Conservation (phyloP, 345 rosid genomes). For the Iberis pinnata region DNA sequence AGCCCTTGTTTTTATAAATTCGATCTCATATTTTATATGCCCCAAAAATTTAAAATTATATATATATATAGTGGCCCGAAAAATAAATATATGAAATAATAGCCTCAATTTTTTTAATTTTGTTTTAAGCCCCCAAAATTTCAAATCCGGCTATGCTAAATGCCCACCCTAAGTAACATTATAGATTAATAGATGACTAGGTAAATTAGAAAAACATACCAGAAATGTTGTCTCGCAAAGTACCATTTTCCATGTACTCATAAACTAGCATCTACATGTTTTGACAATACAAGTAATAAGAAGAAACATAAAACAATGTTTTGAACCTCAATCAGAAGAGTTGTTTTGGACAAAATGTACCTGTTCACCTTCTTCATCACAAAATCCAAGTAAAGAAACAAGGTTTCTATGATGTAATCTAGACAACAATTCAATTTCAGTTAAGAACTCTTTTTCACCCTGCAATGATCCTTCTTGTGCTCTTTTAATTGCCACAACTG, state of each 20-base stretch:
- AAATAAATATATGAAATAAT: too few relatives aligned
- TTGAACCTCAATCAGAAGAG: constrained; percentile 6
- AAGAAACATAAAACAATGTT: constrained; percentile 1
- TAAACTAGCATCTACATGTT: constrained; percentile 81
- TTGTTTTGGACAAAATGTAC: constrained; percentile 28
- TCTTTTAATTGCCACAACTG: constrained; percentile 83
- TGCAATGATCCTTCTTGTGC: constrained; percentile 86
- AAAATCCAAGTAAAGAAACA: constrained; percentile 78
- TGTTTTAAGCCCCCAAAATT: too few relatives aligned
- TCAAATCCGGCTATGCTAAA: too few relatives aligned
- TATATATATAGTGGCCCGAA: too few relatives aligned
- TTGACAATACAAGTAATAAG: constrained; percentile 16
- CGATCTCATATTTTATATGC: too few relatives aligned
- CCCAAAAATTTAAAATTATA: too few relatives aligned
- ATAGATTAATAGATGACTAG: constrained; percentile 1
- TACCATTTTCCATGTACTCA: constrained; percentile 87
- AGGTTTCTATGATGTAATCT: constrained; percentile 92
- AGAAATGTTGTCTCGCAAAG: constrained; percentile 74
- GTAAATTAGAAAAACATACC: constrained; percentile 40
- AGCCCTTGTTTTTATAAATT: too few relatives aligned
- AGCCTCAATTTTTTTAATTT: too few relatives aligned
- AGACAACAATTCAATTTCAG: constrained; percentile 81
- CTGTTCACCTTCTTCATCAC: constrained; percentile 96
- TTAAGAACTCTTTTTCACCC: constrained; percentile 87
- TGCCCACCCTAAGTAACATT: too few relatives aligned